Evolutionary conservation across 2,329 filamentous ascomycete species (phyloP).

Genomic region (Beauveria australis): DNA sequence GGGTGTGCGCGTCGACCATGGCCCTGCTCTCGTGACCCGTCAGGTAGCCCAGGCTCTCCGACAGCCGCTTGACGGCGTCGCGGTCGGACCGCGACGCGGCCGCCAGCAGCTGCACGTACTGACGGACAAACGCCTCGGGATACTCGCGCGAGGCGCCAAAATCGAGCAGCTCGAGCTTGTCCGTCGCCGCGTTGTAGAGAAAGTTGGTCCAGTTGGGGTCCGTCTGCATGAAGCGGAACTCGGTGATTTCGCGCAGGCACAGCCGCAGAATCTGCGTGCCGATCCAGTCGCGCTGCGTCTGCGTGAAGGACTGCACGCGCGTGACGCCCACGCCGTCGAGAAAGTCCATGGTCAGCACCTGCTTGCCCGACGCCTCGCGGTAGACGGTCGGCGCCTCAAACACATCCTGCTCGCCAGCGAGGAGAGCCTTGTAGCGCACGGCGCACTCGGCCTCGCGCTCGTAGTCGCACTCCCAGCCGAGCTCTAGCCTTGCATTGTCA

Average conservation of each 20-base stretch:
- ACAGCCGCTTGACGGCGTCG: constrained; percentile 55
- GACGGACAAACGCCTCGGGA: constrained; percentile 67
- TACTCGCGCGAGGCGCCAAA: constrained; percentile 90
- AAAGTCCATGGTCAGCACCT: constrained; percentile 88
- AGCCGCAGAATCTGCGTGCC: constrained; percentile 88
- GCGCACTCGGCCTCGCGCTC: constrained; percentile 77
- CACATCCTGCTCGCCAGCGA: constrained; percentile 55
- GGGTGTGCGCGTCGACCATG: constrained; percentile 89
- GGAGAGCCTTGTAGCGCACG: constrained; percentile 64
- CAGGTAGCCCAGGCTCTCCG: constrained; percentile 75
- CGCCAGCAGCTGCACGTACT: constrained; percentile 71
- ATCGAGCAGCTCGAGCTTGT: constrained; percentile 82
- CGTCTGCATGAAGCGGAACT: constrained; percentile 98
- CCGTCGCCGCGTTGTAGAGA: constrained; percentile 66
- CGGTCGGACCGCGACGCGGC: constrained; percentile 69
- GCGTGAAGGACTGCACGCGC: constrained; percentile 64
- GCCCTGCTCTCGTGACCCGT: constrained; percentile 77
- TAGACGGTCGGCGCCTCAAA: constrained; percentile 78
- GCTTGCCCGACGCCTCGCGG: constrained; percentile 68
- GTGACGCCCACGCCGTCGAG: constrained; percentile 84
- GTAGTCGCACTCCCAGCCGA: constrained; percentile 98
- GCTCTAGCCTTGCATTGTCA: constrained; percentile 82
- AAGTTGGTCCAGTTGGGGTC: constrained; percentile 99
- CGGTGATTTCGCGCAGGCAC: constrained; percentile 84
- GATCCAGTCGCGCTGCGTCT: constrained; percentile 89